Conservation (phyloP, 2,329 filamentous ascomycete species). For the Fusarium pseudocircinatum region DNA sequence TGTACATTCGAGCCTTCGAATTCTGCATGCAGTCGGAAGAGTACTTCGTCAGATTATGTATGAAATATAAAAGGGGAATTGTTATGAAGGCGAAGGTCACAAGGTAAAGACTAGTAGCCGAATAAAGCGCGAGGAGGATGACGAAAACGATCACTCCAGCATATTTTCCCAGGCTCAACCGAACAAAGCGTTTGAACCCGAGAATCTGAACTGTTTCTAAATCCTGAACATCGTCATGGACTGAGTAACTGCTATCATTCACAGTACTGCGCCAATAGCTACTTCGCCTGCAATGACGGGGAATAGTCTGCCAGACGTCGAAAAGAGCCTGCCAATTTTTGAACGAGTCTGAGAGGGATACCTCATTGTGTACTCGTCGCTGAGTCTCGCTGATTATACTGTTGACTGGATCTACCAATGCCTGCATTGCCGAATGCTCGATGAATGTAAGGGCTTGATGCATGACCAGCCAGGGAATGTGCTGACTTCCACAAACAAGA, state of each 20-base stretch:
- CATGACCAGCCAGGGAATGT: background rate
- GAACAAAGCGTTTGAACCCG: rapidly evolving
- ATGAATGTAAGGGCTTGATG: background rate
- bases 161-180: background rate
- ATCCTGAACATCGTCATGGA: background rate
- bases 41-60: rapidly evolving
- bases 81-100: too few species aligned
- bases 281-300: rapidly evolving
- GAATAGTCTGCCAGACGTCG: background rate
- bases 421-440: background rate
- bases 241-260: rapidly evolving
- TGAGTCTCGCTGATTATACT: rapidly evolving
- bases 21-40: rapidly evolving
- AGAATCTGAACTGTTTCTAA: rapidly evolving
- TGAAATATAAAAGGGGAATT: background rate
- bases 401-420: background rate
- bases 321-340: background rate
- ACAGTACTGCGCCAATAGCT: rapidly evolving
- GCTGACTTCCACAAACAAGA: rapidly evolving
- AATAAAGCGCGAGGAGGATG: too few species aligned
- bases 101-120: too few species aligned
- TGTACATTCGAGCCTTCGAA: background rate
- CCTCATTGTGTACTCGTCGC: rapidly evolving
- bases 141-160: too few species aligned
- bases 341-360: background rate